Conservation (phyloP, 2,329 filamentous ascomycete genomes). For the Nigrograna mackinnonii region DNA sequence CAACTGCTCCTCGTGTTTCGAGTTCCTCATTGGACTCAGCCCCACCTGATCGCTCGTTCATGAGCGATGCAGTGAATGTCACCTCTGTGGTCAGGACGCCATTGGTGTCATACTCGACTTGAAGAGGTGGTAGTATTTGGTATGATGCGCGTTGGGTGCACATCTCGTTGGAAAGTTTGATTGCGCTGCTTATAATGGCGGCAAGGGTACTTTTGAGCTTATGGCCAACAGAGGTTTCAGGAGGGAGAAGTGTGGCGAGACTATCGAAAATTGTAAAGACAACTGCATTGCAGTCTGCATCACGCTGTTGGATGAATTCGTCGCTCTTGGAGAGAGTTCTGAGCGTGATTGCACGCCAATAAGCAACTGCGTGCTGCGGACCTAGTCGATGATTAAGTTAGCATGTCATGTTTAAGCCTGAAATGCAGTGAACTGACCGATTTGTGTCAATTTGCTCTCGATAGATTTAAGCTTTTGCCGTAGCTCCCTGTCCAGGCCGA, state of each 20-base stretch:
- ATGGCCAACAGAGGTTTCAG: constrained; percentile 76
- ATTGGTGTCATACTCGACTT: constrained; percentile 92
- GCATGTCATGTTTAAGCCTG: no score
- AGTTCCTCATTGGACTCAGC: constrained; percentile 76
- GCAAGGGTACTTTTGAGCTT: constrained; percentile 84
- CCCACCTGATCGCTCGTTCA: constrained; percentile 87
- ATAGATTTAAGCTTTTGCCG: constrained; percentile 95
- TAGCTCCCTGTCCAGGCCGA: constrained; percentile 98
- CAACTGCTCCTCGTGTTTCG: constrained; percentile 73
- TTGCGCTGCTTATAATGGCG: constrained; percentile 85
- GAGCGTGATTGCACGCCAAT: constrained; percentile 95
- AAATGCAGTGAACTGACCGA: constrained; percentile 55
- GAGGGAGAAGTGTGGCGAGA: constrained; percentile 81
- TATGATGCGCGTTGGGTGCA: constrained; percentile 95
- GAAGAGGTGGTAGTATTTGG: constrained; percentile 95
- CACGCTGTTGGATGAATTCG: constrained; percentile 79
- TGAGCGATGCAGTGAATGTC: constrained; percentile 87
- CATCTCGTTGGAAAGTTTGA: constrained; percentile 94
- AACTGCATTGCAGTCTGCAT: constrained; percentile 93
- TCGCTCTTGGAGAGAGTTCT: constrained; percentile 82
- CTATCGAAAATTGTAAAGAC: constrained; percentile 87
- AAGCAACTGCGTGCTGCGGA: constrained; percentile 81
- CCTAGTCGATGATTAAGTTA: constrained; percentile 39
- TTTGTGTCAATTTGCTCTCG: constrained; percentile 87
- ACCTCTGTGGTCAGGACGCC: constrained; percentile 88